These are phyloP conservation scores for Monosporascus sp. DNA, from an alignment of 2,329 filamentous ascomycete genomes.

Conservation along the genomic window DNA sequence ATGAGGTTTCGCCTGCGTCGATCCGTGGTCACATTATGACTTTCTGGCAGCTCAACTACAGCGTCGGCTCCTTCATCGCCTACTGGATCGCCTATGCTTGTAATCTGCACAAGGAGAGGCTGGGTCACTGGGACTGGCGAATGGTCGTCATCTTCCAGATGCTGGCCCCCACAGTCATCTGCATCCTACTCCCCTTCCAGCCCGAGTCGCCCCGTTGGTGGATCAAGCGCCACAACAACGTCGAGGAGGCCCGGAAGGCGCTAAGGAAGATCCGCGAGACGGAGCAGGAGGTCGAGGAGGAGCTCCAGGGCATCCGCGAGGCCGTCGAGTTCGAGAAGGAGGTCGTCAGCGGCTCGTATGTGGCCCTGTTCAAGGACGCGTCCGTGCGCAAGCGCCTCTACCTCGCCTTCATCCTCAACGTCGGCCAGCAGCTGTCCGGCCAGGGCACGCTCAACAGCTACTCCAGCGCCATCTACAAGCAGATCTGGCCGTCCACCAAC, in stretches of 20 bases:
- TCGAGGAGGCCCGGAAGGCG: conserved; percentile 54
- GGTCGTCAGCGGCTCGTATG: conserved; percentile 56
- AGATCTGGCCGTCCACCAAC: conserved; percentile 53
- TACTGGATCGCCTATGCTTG: conserved; percentile 62
- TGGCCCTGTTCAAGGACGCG: conserved; percentile 63
- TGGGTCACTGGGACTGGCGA: conserved; percentile 70
- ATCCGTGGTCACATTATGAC: conserved; percentile 65
- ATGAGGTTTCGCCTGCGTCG: conserved; percentile 58
- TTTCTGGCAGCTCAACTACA: conserved; percentile 66
- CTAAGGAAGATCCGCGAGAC: conserved; percentile 58
- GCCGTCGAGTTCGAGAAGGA: conserved; percentile 69
- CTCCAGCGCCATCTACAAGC: conserved; percentile 68
- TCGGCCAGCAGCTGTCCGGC: conserved; percentile 66
- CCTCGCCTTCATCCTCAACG: conserved; percentile 61
- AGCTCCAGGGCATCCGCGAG: conserved; percentile 59
- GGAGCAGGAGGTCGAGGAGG: conserved; percentile 61
- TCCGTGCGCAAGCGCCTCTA: conserved; percentile 62
- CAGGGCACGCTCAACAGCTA: conserved; percentile 70
- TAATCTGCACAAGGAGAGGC: conserved; percentile 43
- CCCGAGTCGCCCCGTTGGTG: conserved; percentile 66
- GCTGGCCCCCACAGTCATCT: conserved; percentile 58
- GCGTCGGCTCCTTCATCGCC: conserved; percentile 59
- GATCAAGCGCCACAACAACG: conserved; percentile 53
- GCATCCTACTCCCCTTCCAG: conserved; percentile 57
- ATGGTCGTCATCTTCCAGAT: conserved; percentile 70